A percentile compares a stretch with the other conserved stretches of the same genome.
Conservation (phyloP, 495 filamentous ascomycete genomes). For the Cercophora scortea region DNA sequence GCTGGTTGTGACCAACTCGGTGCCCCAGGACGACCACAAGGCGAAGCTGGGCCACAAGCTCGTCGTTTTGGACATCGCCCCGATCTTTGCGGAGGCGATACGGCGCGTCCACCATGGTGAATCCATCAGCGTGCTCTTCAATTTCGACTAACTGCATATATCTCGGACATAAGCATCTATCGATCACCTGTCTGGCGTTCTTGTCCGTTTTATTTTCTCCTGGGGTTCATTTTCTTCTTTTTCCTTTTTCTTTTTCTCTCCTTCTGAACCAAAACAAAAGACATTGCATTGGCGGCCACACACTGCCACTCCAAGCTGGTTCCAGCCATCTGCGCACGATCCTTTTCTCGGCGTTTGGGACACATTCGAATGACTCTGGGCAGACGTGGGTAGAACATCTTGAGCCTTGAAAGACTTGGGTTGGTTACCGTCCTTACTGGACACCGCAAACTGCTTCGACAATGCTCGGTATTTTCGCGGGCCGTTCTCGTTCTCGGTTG, state of each 20-base stretch:
- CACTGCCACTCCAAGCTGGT: background rate
- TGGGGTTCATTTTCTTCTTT: background rate
- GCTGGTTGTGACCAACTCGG: constrained; percentile 89
- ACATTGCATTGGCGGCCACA: constrained; percentile 21
- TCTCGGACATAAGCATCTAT: constrained; percentile 11
- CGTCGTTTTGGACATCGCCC: constrained; percentile 84
- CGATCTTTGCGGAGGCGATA: constrained; percentile 95
- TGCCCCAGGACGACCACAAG: constrained; percentile 79
- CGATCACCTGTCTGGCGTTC: constrained; percentile 14
- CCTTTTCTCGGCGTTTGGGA: constrained; percentile 12
- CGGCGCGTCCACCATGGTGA: constrained; percentile 95
- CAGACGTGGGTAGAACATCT: background rate
- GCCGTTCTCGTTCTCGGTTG: background rate
- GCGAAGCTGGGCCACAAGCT: constrained; percentile 66
- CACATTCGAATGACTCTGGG: background rate
- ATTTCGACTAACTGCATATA: constrained; percentile 58
- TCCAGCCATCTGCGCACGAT: background rate
- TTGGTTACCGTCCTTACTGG: background rate
- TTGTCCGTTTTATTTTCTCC: background rate
- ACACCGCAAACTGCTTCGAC: too few species aligned
- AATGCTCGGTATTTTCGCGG: background rate
- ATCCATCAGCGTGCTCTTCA: constrained; percentile 94
- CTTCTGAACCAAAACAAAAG: constrained; percentile 13
- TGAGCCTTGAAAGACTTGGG: constrained; percentile 1
- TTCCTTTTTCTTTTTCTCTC: background rate